Evolutionary conservation across 352 stramenopile genomes (phyloP).

Genomic region (Globisporangium paddicum): DNA sequence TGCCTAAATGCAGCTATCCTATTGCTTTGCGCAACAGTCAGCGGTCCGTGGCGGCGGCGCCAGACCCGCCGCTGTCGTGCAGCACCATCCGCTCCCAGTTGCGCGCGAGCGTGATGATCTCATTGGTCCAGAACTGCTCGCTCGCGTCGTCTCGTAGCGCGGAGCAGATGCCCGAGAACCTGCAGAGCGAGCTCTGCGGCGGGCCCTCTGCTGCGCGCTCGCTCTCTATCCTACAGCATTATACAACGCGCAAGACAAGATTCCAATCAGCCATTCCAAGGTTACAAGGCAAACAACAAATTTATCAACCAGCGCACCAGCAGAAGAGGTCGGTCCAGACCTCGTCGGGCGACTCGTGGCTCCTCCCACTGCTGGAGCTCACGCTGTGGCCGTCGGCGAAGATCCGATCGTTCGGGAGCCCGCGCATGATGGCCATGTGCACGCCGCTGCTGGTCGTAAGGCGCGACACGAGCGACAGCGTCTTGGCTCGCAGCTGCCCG

Average conservation of each 20-base stretch:
- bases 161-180: not conserved
- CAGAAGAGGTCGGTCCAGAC: constrained; percentile 14
- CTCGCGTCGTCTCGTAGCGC: not conserved
- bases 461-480: constrained; percentile 5
- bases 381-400: not conserved
- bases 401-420: not conserved
- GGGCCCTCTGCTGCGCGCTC: not conserved
- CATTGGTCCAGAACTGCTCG: constrained; percentile 2
- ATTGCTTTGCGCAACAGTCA: no score
- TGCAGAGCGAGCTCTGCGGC: not conserved
- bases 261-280: not conserved
- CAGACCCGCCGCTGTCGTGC: not conserved
- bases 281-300: not conserved
- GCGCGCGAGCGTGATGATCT: constrained; percentile 1
- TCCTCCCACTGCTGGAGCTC: not conserved
- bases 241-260: not conserved
- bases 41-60: no score
- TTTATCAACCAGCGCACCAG: not conserved
- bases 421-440: not conserved
- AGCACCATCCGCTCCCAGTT: constrained; percentile 1
- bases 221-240: constrained; percentile 3
- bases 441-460: not conserved
- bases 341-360: not conserved
- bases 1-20: no score
- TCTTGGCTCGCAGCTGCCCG: not conserved